phyloP scores from a whole-genome alignment of 768 basidiomycete species.

The Hemileccinum impolitum region DNA sequence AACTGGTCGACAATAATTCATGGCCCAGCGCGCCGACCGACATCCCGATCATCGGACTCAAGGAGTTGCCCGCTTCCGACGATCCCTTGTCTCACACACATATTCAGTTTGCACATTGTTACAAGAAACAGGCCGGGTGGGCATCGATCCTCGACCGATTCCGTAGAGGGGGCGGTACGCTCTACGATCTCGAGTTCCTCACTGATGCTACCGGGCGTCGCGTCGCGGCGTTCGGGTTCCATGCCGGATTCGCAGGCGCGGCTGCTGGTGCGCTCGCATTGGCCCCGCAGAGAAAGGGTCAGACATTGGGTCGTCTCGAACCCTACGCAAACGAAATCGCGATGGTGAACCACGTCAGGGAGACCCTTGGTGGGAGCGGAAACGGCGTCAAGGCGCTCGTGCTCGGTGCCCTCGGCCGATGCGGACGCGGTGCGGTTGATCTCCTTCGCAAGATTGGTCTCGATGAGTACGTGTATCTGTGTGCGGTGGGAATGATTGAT shows the following conservation, averaged over 20 bases:
- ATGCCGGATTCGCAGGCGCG: slow-evolving; percentile 98
- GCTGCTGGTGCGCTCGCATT: slow-evolving; percentile 85
- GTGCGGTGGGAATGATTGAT: not conserved
- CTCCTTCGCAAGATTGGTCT: slow-evolving; percentile 96
- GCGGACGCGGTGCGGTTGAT: slow-evolving; percentile 92
- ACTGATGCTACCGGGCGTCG: slow-evolving; percentile 80
- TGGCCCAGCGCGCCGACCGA: slow-evolving; percentile 80
- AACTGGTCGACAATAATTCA: slow-evolving; percentile 78
- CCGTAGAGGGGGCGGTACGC: slow-evolving; percentile 71
- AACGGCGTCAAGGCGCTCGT: slow-evolving; percentile 83
- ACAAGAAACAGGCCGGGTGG: slow-evolving; percentile 96
- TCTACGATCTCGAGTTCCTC: slow-evolving; percentile 97
- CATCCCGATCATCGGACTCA: slow-evolving; percentile 88
- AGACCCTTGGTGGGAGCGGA: slow-evolving; percentile 60
- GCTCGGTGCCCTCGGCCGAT: slow-evolving; percentile 93
- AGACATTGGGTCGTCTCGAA: slow-evolving; percentile 62
- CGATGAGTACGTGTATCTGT: slow-evolving; percentile 63
- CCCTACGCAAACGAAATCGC: slow-evolving; percentile 82
- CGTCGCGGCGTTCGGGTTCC: slow-evolving; percentile 97
- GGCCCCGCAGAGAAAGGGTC: slow-evolving; percentile 60
- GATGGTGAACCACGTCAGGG: slow-evolving; percentile 76
- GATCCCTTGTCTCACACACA: slow-evolving; percentile 90
- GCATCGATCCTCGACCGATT: slow-evolving; percentile 81
- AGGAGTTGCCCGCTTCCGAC: slow-evolving; percentile 85
- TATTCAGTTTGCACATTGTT: slow-evolving; percentile 98